Conservation (phyloP, 129 eudicot species). For the Tagetes patula region DNA sequence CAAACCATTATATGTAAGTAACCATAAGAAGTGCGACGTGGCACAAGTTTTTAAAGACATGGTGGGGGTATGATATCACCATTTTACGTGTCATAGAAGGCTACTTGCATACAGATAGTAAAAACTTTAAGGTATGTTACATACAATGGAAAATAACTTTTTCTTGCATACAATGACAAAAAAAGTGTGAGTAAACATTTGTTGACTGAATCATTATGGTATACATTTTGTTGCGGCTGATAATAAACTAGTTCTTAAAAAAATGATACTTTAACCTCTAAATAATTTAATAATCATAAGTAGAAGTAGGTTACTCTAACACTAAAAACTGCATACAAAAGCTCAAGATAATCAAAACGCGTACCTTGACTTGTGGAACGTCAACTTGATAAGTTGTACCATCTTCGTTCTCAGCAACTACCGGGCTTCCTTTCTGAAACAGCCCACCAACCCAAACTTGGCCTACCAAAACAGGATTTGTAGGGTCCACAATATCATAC, state of each 20-base stretch:
- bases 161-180: too few species aligned
- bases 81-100: background rate
- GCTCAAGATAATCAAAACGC: slow-evolving; percentile 1
- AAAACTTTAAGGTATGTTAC: too few species aligned
- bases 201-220: too few species aligned
- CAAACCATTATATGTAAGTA: background rate
- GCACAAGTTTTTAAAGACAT: background rate
- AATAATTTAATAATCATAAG: background rate
- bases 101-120: too few species aligned
- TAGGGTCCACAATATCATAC: slow-evolving; percentile 79
- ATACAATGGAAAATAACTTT: too few species aligned
- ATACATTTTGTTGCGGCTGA: too few species aligned
- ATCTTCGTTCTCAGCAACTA: slow-evolving; percentile 72
- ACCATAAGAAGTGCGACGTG: background rate
- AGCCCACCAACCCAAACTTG: slow-evolving; percentile 89
- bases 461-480: slow-evolving; percentile 65
- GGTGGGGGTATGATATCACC: too few species aligned
- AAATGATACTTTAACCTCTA: background rate
- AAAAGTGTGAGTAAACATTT: too few species aligned
- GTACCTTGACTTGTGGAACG: slow-evolving; percentile 80
- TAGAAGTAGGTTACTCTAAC: background rate
- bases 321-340: background rate
- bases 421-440: slow-evolving; percentile 72
- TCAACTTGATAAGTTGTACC: slow-evolving; percentile 83
- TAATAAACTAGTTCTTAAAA: background rate